Base-by-base conservation (phyloP, 805 yeast species). In the Peterozyma xylosa region DNA sequence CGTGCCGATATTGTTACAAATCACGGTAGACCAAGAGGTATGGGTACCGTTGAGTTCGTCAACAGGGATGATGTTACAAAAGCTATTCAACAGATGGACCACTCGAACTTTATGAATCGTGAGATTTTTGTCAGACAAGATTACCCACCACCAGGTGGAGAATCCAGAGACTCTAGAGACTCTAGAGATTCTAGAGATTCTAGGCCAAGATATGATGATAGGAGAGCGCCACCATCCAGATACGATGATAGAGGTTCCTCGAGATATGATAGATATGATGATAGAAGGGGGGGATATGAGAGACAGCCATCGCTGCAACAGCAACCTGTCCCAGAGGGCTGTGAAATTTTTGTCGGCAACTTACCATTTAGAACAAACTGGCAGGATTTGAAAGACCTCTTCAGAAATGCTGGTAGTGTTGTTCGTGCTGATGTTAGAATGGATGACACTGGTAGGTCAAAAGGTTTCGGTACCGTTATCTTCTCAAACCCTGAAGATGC, bases 111-210 rank as follows among this genome's bases (percentile, higher is more conserved):
- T 50, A 64, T 70, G 56, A 95, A 88, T 11, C 80, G 97, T 62
- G 82, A 78, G 54, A 83, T 89, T 37, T 88, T 84, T 62, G 95
- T 90, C 9, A 81, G 97, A 66, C 95, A 83, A 59, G 95, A 89
- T 64, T 82, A 86, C 59, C 93, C 93, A 33, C 93, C 93, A 27
- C 93, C 91, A 53, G 67, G 42, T n/a, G 63, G 56, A 45, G 61
- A 60, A 37, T 29, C 33, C 4, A 35, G 34, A 16, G 32, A 37
- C 5, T 53, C 14, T 48, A 51, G 49, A 17, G 55, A 46, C 18
- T 47, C 36, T n/a, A 46, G 43, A 36, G 43, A 45, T 48, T 46
- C 47, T 43, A 43, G 71, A 58, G 59, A 53, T 48, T 48, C 52
- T 21, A 45, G 48, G 17, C 45, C 39, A 9, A 43, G 49, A 34